A percentile compares a stretch with the other conserved stretches of the same genome.
These are phyloP conservation scores for Scenedesmus sp. DNA, from an alignment of 163 green algal genomes.

Conservation along the genomic window DNA sequence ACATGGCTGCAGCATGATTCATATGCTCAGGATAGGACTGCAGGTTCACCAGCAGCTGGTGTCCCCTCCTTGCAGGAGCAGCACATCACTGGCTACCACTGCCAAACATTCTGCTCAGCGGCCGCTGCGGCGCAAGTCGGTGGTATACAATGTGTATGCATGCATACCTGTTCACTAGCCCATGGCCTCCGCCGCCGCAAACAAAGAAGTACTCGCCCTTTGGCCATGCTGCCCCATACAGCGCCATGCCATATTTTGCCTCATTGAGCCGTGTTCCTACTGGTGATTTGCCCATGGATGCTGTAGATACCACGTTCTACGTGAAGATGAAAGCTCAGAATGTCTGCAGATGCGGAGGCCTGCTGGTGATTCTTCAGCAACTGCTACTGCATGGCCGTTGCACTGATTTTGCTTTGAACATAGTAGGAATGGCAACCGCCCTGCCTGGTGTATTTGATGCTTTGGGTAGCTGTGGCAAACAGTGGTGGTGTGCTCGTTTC, in stretches of 20 bases:
- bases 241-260: constrained; percentile 66
- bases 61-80: not conserved
- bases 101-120: not conserved
- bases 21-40: not conserved
- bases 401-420: not conserved
- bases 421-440: not conserved
- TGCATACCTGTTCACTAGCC: constrained; percentile 31
- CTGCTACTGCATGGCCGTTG: not conserved
- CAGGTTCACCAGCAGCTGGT: not conserved
- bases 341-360: not conserved
- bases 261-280: constrained; percentile 47
- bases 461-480: not conserved
- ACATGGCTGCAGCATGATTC: not conserved
- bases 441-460: not conserved
- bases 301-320: not conserved
- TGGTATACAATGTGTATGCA: not conserved
- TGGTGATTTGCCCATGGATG: constrained; percentile 18
- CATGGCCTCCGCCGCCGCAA: constrained; percentile 70
- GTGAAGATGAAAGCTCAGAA: not conserved
- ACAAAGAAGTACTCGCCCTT: constrained; percentile 59
- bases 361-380: not conserved
- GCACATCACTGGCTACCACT: not conserved
- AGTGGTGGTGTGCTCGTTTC: not conserved
- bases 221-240: constrained; percentile 73
- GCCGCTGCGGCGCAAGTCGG: not conserved